Base-by-base conservation (phyloP, 805 yeast species). In the Tetrapisispora arboricola region DNA sequence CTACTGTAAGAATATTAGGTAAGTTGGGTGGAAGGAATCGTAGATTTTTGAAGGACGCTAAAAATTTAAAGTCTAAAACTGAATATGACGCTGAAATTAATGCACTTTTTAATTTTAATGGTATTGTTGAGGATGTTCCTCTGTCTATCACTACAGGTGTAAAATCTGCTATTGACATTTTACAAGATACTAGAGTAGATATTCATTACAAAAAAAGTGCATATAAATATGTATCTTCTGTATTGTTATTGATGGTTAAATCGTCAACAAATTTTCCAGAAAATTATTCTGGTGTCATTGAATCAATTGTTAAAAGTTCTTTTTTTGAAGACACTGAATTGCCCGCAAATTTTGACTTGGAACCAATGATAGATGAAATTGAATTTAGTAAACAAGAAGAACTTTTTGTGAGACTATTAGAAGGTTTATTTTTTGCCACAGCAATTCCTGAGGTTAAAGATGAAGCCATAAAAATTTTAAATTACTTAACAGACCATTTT, bases 1-100 rank as follows among this genome's bases (percentile, higher is more conserved):
- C 95, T 0, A 88, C 97, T 0, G 78, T 92, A 42, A 72, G 97
- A 46, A 86, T 92, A 29, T 66, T 92, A 39, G 98, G 99, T 38
- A 92, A 94, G 57, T 67, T 92, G 15, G 99, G 99, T 29, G 99
- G 99, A 2, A 75, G 98, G 55, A 92, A 92, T 53, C 78, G 96
- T 50, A 78, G 81, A 39, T 85, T 86, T 56, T 71, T 92, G 51
- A 77, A 76, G 42, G 82, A 94, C 2, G 86, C 88, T 30, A 65
- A 73, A 32, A 80, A 83, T 42, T 65, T 92, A 49, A 66, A 70
- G 36, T 63, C 75, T 1, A 72, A 71, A 44, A 67, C 74, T 1
- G 61, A 57, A 32, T 53, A 75, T n/a, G 80, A 80, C 43, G 85
- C 82, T 50, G 84, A 84, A 45, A 66, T 84, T 8, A 68, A 75